A percentile compares a stretch with the other conserved stretches of the same genome.
Conservation (phyloP, 2,329 filamentous ascomycete species). For the Calonectria pseudoreteaudii region DNA sequence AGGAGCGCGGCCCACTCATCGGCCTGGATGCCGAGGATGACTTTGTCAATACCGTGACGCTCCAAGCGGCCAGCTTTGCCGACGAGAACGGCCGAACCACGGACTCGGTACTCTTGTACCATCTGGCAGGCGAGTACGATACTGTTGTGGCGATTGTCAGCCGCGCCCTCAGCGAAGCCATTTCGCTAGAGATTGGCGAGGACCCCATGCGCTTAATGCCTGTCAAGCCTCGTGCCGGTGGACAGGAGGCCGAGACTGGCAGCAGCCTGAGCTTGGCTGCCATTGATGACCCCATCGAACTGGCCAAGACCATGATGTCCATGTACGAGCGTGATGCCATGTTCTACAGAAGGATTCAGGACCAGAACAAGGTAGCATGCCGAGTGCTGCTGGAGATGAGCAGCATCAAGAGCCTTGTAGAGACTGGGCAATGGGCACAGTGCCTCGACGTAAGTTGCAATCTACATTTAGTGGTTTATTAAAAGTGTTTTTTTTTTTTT, state of each 20-base stretch:
- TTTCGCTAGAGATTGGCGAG: conserved; percentile 87
- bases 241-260: conserved; percentile 55
- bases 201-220: conserved; percentile 83
- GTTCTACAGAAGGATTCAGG: conserved; percentile 69
- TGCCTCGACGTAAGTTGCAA: conserved; percentile 66
- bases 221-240: conserved; percentile 75
- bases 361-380: conserved; percentile 68
- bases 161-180: conserved; percentile 88
- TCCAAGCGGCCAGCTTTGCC: conserved; percentile 90
- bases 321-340: conserved; percentile 72
- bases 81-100: conserved; percentile 95
- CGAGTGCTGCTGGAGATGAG: conserved; percentile 70
- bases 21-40: conserved; percentile 83
- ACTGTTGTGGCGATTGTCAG: conserved; percentile 92
- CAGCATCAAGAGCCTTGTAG: conserved; percentile 68
- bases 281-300: conserved; percentile 70
- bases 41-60: conserved; percentile 90
- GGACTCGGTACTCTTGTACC: conserved; percentile 93
- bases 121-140: conserved; percentile 95
- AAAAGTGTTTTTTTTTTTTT: neutral
- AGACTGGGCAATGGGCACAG: conserved; percentile 66
- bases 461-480: neutral
- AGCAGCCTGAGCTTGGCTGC: conserved; percentile 71
- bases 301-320: conserved; percentile 70
- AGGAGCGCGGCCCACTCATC: conserved; percentile 85